Conservation (phyloP, 164 flowering plant genomes). For the Stephania cephalantha region DNA sequence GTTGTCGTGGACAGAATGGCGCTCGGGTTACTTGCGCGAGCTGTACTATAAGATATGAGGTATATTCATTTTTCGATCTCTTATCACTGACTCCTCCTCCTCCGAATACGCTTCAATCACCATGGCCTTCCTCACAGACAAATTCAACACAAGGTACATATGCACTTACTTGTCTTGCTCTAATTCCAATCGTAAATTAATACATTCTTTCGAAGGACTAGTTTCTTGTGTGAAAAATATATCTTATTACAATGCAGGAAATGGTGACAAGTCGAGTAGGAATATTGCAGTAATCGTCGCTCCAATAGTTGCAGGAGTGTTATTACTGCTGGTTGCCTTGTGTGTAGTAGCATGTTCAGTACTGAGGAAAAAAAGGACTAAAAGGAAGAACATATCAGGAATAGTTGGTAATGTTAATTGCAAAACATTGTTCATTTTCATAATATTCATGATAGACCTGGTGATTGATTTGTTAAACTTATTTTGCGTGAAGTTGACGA, state of each 20-base stretch:
- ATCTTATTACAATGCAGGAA: background rate
- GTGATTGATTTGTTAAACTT: too few relatives aligned
- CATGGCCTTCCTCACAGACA: background rate
- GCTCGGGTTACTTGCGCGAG: background rate
- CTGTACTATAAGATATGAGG: slow-evolving; percentile 17
- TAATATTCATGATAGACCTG: too few relatives aligned
- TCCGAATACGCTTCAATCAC: background rate
- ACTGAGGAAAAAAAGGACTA: too few relatives aligned
- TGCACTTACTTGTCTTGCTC: too few relatives aligned
- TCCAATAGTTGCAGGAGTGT: background rate
- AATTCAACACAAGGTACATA: too few relatives aligned
- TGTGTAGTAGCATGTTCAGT: background rate
- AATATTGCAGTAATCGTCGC: background rate
- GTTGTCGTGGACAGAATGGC: slow-evolving; percentile 5
- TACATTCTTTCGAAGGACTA: too few relatives aligned
- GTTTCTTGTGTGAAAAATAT: too few relatives aligned
- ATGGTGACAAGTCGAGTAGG: background rate
- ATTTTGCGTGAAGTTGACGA: background rate
- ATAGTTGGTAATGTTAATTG: background rate
- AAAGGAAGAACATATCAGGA: background rate
- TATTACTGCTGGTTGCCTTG: background rate
- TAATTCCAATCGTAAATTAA: too few relatives aligned
- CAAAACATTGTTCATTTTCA: too few relatives aligned
- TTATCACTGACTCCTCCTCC: background rate
- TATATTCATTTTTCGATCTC: background rate